phyloP scores from a whole-genome alignment of 345 rosid species.

The Hevea brasiliensis region DNA sequence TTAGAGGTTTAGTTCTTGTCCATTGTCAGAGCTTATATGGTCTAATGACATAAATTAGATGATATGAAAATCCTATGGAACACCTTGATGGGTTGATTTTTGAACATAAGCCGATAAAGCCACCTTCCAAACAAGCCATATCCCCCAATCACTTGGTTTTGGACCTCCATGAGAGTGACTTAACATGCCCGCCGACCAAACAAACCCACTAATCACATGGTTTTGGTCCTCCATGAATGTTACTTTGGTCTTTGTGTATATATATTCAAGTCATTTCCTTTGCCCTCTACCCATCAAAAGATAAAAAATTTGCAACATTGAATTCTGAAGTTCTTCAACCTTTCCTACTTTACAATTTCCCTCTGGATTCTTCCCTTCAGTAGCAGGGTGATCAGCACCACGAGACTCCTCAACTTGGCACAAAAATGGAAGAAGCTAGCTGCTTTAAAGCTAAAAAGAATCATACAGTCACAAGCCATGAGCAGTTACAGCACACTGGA shows the following conservation, averaged over 20 bases:
- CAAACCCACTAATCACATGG: background rate
- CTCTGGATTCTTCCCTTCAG: background rate
- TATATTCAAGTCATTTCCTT: background rate
- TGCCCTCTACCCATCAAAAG: background rate
- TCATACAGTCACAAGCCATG: background rate
- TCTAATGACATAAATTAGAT: too few species aligned
- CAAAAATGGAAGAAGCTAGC: slow-evolving; percentile 15
- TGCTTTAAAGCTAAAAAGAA: background rate
- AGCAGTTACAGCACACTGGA: background rate
- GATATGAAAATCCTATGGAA: too few species aligned
- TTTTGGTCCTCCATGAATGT: background rate
- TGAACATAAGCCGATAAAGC: too few species aligned
- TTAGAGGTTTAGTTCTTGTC: too few species aligned
- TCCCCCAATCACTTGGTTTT: too few species aligned
- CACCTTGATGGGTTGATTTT: too few species aligned
- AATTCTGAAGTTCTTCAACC: background rate
- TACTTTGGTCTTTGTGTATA: background rate
- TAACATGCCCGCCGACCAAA: too few species aligned
- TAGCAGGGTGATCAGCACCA: slow-evolving; percentile 11
- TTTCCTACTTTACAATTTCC: background rate
- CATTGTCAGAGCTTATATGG: too few species aligned
- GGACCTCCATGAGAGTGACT: too few species aligned
- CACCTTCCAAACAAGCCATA: too few species aligned
- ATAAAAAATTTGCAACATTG: too few species aligned
- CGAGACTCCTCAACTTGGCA: slow-evolving; percentile 4